These are phyloP conservation scores for Penicillium sp. DNA, from an alignment of 2,329 filamentous ascomycete species.

Conservation along the genomic window DNA sequence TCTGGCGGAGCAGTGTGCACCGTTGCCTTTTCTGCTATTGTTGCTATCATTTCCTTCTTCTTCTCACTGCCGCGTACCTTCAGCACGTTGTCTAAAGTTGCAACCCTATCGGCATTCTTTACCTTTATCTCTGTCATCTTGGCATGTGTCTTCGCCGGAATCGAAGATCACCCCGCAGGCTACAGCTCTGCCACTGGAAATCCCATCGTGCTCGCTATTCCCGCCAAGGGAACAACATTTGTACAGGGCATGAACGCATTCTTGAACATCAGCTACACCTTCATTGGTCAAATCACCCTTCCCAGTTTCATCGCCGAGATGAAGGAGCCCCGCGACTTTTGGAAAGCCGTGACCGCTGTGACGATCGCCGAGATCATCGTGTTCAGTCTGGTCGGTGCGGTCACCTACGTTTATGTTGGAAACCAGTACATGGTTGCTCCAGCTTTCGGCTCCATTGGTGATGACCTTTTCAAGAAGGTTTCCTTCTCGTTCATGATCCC, in stretches of 20 bases:
- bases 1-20: slow-evolving; percentile 72
- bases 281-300: slow-evolving; percentile 92
- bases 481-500: slow-evolving; percentile 95
- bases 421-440: slow-evolving; percentile 86
- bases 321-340: slow-evolving; percentile 78
- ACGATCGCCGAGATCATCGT: slow-evolving; percentile 85
- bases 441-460: slow-evolving; percentile 80
- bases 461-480: slow-evolving; percentile 77
- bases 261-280: slow-evolving; percentile 93
- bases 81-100: slow-evolving; percentile 74
- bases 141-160: slow-evolving; percentile 77
- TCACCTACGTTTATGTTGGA: slow-evolving; percentile 85
- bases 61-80: slow-evolving; percentile 87
- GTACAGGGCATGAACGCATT: slow-evolving; percentile 83
- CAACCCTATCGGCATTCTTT: slow-evolving; percentile 77
- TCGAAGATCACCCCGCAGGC: slow-evolving; percentile 72
- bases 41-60: slow-evolving; percentile 73
- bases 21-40: slow-evolving; percentile 74
- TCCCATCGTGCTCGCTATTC: slow-evolving; percentile 69
- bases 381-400: slow-evolving; percentile 77
- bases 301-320: slow-evolving; percentile 96
- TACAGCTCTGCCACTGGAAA: slow-evolving; percentile 64
- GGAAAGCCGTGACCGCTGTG: slow-evolving; percentile 88
- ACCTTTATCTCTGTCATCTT: slow-evolving; percentile 88
- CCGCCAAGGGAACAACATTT: slow-evolving; percentile 72